Conservation (phyloP, 768 basidiomycete genomes). For the Hysterangium stoloniferum region DNA sequence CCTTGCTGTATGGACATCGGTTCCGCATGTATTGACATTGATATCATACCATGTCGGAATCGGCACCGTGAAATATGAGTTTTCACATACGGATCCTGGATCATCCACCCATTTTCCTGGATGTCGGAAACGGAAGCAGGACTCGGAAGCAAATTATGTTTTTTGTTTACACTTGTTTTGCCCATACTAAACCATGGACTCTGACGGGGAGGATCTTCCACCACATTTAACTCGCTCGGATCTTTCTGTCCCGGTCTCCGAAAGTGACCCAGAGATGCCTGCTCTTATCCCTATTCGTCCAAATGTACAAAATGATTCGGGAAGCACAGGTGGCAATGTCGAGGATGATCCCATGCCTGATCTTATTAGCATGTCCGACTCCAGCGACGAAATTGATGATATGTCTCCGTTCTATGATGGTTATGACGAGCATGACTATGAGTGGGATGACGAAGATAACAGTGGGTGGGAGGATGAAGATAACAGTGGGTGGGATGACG, state of each 20-base stretch:
- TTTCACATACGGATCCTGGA: not conserved
- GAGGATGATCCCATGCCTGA: not conserved
- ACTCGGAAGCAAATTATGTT: not conserved
- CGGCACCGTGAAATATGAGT: not conserved
- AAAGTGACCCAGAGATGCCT: too few species aligned
- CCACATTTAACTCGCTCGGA: too few species aligned
- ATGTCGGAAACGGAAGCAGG: not conserved
- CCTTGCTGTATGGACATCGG: too few species aligned
- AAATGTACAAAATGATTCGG: not conserved
- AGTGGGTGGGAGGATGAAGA: slow-evolving; percentile 4
- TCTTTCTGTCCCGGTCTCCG: too few species aligned
- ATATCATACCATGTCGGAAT: not conserved
- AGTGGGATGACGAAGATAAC: not conserved
- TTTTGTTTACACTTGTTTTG: not conserved
- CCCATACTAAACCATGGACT: not conserved
- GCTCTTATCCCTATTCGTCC: too few species aligned
- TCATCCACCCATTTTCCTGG: not conserved
- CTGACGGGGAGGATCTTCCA: slow-evolving; percentile 1
- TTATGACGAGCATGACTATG: not conserved
- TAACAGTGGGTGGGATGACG: not conserved
- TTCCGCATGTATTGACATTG: not conserved
- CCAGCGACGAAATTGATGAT: not conserved
- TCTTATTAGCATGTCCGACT: not conserved
- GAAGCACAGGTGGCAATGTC: not conserved
- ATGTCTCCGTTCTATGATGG: not conserved